These are phyloP conservation scores for Trichoderma sp. DNA, from an alignment of 2,329 filamentous ascomycete species.

Conservation along the genomic window DNA sequence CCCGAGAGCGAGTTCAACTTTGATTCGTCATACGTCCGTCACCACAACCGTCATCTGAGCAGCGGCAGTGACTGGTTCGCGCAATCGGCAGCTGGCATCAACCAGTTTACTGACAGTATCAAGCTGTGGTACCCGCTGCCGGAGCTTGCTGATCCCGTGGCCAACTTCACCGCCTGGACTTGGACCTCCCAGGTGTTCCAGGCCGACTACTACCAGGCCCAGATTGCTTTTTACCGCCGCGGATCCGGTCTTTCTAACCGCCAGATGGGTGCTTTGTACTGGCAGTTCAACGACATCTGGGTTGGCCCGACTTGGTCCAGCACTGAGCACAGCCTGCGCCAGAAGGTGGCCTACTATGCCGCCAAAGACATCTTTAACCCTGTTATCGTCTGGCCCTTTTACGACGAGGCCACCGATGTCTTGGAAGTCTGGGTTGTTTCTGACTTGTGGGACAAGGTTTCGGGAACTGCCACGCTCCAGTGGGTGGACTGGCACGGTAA, in stretches of 20 bases:
- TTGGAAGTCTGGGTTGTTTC: constrained; percentile 23
- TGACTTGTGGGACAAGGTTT: constrained; percentile 22
- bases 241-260: constrained; percentile 58
- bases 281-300: constrained; percentile 67
- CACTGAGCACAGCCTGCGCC: constrained; percentile 62
- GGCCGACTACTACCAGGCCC: constrained; percentile 60
- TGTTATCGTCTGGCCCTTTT: constrained; percentile 52
- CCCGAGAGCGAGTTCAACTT: constrained; percentile 53
- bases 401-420: constrained; percentile 4
- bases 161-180: constrained; percentile 63
- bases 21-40: constrained; percentile 56
- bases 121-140: constrained; percentile 59
- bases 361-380: constrained; percentile 58
- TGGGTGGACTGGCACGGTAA: constrained; percentile 24
- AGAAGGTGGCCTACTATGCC: constrained; percentile 63
- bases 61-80: constrained; percentile 7
- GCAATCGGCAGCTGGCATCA: constrained; percentile 41
- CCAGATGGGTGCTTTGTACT: constrained; percentile 62
- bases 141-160: constrained; percentile 51
- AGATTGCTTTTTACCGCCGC: constrained; percentile 63
- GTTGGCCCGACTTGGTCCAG: constrained; percentile 65
- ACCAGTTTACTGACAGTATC: constrained; percentile 59
- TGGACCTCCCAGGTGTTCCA: constrained; percentile 65
- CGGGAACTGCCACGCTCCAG: constrained; percentile 13
- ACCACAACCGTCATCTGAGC: constrained; percentile 55